Conservation (phyloP, 768 basidiomycete genomes). For the Termitomyces titanicus region DNA sequence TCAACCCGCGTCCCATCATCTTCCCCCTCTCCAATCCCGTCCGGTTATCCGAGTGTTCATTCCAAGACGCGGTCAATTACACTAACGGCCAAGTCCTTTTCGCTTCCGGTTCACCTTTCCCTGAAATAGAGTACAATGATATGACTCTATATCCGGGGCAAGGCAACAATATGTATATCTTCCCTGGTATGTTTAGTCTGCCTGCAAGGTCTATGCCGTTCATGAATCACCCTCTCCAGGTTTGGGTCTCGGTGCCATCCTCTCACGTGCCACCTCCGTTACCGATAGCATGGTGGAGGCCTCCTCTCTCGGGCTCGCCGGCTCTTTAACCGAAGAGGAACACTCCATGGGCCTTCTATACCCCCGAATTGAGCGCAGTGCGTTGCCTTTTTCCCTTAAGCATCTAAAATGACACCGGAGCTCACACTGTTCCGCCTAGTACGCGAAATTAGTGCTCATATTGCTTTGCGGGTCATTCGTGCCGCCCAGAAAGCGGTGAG, state of each 20-base stretch:
- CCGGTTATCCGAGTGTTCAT: conserved; percentile 76
- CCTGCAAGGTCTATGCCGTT: not conserved
- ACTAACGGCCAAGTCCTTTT: conserved; percentile 79
- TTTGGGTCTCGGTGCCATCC: conserved; percentile 76
- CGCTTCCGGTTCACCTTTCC: conserved; percentile 88
- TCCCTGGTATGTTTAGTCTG: conserved; percentile 44
- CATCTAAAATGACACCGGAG: conserved; percentile 2
- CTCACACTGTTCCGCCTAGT: conserved; percentile 30
- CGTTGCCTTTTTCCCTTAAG: conserved; percentile 9
- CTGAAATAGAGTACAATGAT: conserved; percentile 52
- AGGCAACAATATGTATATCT: conserved; percentile 94
- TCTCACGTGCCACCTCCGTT: conserved; percentile 62
- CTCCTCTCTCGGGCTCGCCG: conserved; percentile 74
- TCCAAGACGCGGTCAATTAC: conserved; percentile 67
- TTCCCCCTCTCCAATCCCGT: conserved; percentile 93
- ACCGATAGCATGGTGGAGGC: conserved; percentile 91
- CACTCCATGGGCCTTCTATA: conserved; percentile 66
- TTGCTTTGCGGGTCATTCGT: conserved; percentile 74
- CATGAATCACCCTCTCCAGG: conserved; percentile 34
- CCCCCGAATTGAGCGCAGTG: conserved; percentile 75
- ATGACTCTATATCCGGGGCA: conserved; percentile 72
- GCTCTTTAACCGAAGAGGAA: conserved; percentile 72
- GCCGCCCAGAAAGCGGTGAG: conserved; percentile 74
- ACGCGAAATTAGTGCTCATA: conserved; percentile 76
- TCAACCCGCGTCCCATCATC: conserved; percentile 83